Conservation (phyloP, 2,329 filamentous ascomycete genomes). For the Cordyceps javanica region DNA sequence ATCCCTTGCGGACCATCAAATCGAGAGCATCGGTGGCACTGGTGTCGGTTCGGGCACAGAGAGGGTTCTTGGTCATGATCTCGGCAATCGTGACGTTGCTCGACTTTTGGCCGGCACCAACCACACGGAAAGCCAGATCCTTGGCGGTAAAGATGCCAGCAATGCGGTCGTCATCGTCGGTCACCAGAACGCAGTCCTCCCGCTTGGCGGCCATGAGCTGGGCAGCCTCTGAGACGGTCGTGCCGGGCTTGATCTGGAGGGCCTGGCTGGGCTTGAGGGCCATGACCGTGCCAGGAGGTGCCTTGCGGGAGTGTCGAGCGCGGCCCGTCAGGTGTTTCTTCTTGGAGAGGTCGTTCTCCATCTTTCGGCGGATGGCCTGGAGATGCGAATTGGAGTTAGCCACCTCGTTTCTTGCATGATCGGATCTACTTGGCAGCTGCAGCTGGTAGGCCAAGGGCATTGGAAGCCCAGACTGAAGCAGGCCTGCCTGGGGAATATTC, state of each 20-base stretch:
- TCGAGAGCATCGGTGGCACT: conserved; percentile 61
- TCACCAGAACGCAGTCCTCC: conserved; percentile 95
- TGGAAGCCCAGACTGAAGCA: not conserved
- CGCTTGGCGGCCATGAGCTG: conserved; percentile 98
- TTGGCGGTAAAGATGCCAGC: conserved; percentile 99
- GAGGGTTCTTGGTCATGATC: conserved; percentile 99
- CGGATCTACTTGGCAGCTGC: not conserved
- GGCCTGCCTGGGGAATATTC: not conserved
- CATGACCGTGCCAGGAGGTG: conserved; percentile 90
- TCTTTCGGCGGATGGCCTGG: conserved; percentile 91
- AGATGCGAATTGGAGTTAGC: conserved; percentile 14
- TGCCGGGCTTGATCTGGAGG: conserved; percentile 93
- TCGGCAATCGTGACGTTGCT: conserved; percentile 88
- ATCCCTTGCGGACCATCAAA: conserved; percentile 40
- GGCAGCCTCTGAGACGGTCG: conserved; percentile 90
- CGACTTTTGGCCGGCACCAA: conserved; percentile 84
- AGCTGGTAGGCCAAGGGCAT: not conserved
- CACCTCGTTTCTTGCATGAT: not conserved
- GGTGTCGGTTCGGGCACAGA: conserved; percentile 94
- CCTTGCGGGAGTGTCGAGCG: conserved; percentile 82
- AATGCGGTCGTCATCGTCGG: conserved; percentile 95
- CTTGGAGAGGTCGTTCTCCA: conserved; percentile 96
- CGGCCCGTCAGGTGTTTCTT: conserved; percentile 80
- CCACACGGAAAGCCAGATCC: conserved; percentile 94
- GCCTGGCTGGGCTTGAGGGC: conserved; percentile 92